Base-by-base conservation (phyloP, 192 early-diverging fungal species). In the Mortierella antarctica region DNA sequence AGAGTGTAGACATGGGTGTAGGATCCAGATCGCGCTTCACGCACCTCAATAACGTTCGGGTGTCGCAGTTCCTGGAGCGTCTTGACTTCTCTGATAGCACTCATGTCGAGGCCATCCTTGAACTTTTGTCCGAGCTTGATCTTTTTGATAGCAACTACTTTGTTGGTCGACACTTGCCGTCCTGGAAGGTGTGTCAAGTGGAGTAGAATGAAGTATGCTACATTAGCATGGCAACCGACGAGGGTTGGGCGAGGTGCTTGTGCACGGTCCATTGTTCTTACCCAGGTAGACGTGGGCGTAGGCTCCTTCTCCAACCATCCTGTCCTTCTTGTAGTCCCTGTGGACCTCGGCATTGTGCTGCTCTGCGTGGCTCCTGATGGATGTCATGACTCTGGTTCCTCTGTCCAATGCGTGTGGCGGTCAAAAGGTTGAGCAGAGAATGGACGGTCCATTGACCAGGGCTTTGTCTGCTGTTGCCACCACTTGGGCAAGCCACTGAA, bases 251-350 rank as follows among this genome's bases (percentile, higher is more conserved):
- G 31, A 31, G 1, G 3, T 31, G 31, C 31, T 31, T 31, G 31
- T 31, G 42, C 10, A 62, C 41, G 11, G 21, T 18, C 18, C 53
- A 7, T 18, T 10, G 52, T 18, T 77, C 73, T 70, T 88, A 79
- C 96, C 96, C 54, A 87, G 83, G 81, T 96, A 98, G 0, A 98
- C 96, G 39, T 95, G 94, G 42, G 98, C 98, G 74, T 96, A 99
- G 40, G 96, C 97, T 73, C 97, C 97, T 77, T 99, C 97, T 65
- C 96, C 97, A 54, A 98, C 89, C 83, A 97, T 98, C 58, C 88
- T 87, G 53, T 94, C 92, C 84, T 97, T 97, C 54, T 88, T 86
- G 82, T 95, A 98, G 63, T 92, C 88, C 47, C 82, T 89, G 50
- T 91, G 89, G 20, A 88, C 89, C 20, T 88, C 86, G 17, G 86